These are phyloP conservation scores for Aspergillus viridinutans DNA, from an alignment of 2,329 filamentous ascomycete species.

Conservation along the genomic window DNA sequence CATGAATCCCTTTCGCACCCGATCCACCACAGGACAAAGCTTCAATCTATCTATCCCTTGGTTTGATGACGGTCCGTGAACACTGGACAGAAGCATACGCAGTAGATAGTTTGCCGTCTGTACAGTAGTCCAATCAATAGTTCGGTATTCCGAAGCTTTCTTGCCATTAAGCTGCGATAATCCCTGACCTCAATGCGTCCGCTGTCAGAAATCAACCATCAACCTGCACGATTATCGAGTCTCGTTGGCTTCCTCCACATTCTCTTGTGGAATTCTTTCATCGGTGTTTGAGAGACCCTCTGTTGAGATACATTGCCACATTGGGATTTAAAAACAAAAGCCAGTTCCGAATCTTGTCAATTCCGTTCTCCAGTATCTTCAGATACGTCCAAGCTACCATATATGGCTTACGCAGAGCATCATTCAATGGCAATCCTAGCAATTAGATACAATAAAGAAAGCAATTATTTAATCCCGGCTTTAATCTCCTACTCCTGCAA, in stretches of 20 bases:
- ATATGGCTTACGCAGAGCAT: not conserved
- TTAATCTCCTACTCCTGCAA: not conserved
- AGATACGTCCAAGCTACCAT: not conserved
- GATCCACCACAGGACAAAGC: not conserved
- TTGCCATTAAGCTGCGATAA: not conserved
- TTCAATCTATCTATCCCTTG: not conserved
- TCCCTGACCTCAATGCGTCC: not conserved
- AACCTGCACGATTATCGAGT: not conserved
- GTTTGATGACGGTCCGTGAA: constrained; percentile 2
- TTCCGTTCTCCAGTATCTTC: too few relatives aligned
- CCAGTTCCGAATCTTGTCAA: not conserved
- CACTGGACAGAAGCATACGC: not conserved
- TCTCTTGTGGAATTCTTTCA: too few relatives aligned
- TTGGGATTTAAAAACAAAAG: not conserved
- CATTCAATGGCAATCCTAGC: not conserved
- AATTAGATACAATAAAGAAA: not conserved
- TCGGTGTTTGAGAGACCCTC: not conserved
- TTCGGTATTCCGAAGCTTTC: not conserved
- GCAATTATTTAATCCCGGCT: not conserved
- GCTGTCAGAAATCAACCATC: not conserved
- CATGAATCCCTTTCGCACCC: not conserved
- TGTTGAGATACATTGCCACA: not conserved
- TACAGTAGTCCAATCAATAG: constrained; percentile 1
- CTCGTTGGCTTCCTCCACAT: not conserved
- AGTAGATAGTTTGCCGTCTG: not conserved